Evolutionary conservation across 306 rosid genomes (phyloP).

Genomic region (Lagenaria siceraria): DNA sequence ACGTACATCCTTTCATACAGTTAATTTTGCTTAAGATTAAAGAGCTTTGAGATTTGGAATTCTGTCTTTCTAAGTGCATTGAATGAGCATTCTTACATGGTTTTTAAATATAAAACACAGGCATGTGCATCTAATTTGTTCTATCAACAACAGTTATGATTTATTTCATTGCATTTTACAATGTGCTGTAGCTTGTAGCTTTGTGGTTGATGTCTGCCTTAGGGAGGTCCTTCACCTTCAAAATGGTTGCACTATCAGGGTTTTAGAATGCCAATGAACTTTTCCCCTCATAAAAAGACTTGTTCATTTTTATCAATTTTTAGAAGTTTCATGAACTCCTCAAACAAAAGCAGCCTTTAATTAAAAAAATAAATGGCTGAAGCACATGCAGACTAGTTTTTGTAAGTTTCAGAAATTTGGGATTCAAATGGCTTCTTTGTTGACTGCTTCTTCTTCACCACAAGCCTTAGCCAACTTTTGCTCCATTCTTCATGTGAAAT

Average conservation of each 20-base stretch:
- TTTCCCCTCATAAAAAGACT: neutral
- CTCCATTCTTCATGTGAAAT: slow-evolving; percentile 12
- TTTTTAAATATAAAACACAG: neutral
- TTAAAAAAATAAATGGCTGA: neutral
- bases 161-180: neutral
- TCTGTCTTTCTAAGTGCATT: slow-evolving; percentile 2
- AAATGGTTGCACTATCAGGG: neutral
- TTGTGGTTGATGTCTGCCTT: neutral
- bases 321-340: neutral
- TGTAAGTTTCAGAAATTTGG: neutral
- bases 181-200: neutral
- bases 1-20: neutral
- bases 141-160: neutral
- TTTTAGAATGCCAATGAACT: neutral
- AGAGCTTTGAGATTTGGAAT: neutral
- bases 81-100: slow-evolving; percentile 3
- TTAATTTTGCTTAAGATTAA: slow-evolving; percentile 1
- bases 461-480: slow-evolving; percentile 4
- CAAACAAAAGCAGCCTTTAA: neutral
- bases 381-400: slow-evolving; percentile 1
- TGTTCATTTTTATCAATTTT: neutral
- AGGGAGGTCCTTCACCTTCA: neutral
- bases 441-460: slow-evolving; percentile 7
- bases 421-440: neutral
- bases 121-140: slow-evolving; percentile 9